These are phyloP conservation scores for Davidsoniella virescens DNA, from an alignment of 2,329 filamentous ascomycete species.

Conservation along the genomic window DNA sequence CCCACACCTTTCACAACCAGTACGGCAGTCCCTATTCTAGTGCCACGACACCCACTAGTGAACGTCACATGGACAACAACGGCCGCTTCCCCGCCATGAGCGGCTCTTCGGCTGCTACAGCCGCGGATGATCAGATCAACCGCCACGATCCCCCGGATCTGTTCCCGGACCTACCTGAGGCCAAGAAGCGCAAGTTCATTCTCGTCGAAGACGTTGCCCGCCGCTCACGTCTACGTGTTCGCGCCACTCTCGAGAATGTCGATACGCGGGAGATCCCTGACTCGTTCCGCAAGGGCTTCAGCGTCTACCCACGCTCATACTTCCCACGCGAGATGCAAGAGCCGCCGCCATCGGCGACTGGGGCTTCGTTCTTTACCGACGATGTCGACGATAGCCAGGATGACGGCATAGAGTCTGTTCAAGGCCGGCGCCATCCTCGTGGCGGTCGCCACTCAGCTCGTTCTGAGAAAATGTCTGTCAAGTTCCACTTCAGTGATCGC, in stretches of 20 bases:
- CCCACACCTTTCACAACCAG: conserved; percentile 2
- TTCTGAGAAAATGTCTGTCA: conserved; percentile 29
- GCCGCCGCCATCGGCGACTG: conserved; percentile 59
- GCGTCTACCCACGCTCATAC: conserved; percentile 80
- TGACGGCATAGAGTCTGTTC: conserved; percentile 33
- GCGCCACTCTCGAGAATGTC: conserved; percentile 82
- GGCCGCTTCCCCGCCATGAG: not conserved
- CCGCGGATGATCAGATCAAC: conserved; percentile 23
- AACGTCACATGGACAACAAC: conserved; percentile 2
- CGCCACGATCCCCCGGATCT: conserved; percentile 50
- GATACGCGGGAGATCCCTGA: conserved; percentile 94
- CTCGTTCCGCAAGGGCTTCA: conserved; percentile 78
- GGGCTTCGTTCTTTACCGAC: conserved; percentile 58
- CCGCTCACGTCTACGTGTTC: conserved; percentile 66
- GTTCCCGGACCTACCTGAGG: conserved; percentile 76
- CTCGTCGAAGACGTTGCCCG: conserved; percentile 80
- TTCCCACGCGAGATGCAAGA: conserved; percentile 89
- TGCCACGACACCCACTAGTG: conserved; percentile 6
- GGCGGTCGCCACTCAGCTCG: conserved; percentile 21
- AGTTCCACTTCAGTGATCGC: conserved; percentile 52
- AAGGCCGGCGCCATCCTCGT: conserved; percentile 22
- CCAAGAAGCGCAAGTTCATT: conserved; percentile 91
- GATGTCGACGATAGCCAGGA: conserved; percentile 40
- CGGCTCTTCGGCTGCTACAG: not conserved
- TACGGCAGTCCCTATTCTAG: conserved; percentile 8